Conservation (phyloP, 139 green algal species). For the Microglena sp. region DNA sequence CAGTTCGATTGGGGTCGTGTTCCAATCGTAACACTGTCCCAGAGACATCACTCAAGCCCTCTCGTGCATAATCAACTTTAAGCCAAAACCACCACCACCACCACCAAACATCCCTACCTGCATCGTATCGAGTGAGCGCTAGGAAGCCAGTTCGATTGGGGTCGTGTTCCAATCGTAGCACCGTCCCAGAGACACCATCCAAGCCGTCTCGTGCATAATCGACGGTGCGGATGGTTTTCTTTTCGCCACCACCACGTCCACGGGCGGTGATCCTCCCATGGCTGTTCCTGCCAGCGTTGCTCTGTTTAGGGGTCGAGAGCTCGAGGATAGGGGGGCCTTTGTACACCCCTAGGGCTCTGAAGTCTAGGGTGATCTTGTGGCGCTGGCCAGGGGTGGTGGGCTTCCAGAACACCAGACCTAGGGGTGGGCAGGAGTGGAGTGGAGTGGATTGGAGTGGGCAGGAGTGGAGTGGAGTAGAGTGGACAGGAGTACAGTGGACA, state of each 20-base stretch:
- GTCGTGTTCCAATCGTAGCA: conserved; percentile 89
- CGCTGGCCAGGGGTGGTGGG: conserved; percentile 71
- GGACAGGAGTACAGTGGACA: too few species aligned
- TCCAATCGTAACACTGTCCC: conserved; percentile 79
- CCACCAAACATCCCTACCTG: conserved; percentile 1
- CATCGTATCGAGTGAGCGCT: conserved; percentile 64
- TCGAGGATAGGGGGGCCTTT: conserved; percentile 24
- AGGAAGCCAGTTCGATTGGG: conserved; percentile 83
- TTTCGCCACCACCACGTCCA: conserved; percentile 67
- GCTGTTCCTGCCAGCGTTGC: conserved; percentile 63
- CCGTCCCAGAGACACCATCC: conserved; percentile 23
- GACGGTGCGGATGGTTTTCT: conserved; percentile 46
- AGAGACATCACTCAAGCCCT: neutral
- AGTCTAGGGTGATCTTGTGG: conserved; percentile 36
- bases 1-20: conserved; percentile 85
- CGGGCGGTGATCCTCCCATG: conserved; percentile 57
- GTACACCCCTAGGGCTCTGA: conserved; percentile 32
- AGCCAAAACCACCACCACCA: too few species aligned
- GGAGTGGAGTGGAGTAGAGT: too few species aligned
- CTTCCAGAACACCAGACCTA: conserved; percentile 83
- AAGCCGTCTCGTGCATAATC: conserved; percentile 3
- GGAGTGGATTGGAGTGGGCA: too few species aligned
- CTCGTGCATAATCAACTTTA: conserved; percentile 6
- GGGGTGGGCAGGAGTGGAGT: too few species aligned
- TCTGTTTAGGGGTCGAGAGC: conserved; percentile 28